These are phyloP conservation scores for Ophiostoma perfectum DNA, from an alignment of 2,329 filamentous ascomycete genomes.

Conservation along the genomic window DNA sequence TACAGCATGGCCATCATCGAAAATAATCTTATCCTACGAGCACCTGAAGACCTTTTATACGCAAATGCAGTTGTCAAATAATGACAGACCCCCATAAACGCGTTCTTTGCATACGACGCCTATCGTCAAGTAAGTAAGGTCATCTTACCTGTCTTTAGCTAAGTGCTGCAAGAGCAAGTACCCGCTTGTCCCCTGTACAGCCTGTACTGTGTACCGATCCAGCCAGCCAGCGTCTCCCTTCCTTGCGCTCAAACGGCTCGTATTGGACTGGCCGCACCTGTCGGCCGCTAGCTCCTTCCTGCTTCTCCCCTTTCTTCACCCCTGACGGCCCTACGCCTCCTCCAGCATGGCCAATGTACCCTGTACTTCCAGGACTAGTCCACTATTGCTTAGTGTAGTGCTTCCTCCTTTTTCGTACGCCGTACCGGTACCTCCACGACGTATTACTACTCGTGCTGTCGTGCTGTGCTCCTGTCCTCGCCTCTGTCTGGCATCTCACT, in stretches of 20 bases:
- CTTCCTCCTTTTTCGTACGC: not conserved
- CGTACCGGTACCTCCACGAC: not conserved
- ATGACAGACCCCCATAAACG: not conserved
- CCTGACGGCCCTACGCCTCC: conserved; percentile 3
- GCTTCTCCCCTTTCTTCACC: not conserved
- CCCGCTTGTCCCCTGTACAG: not conserved
- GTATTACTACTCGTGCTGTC: not conserved
- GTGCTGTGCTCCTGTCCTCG: not conserved
- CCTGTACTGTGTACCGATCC: not conserved
- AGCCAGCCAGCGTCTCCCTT: not conserved
- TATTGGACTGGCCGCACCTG: not conserved
- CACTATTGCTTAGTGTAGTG: not conserved
- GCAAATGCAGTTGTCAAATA: no score
- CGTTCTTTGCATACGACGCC: not conserved
- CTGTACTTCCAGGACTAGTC: not conserved
- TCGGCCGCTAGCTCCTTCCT: conserved; percentile 2
- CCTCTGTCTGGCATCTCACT: not conserved
- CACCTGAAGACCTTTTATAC: not conserved
- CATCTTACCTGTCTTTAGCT: not conserved
- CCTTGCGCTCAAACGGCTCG: not conserved
- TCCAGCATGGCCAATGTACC: not conserved
- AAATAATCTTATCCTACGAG: not conserved
- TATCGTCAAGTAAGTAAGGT: not conserved
- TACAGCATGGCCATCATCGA: no score
- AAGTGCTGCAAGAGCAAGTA: not conserved